Evolutionary conservation across 1,284 basidiomycete genomes (phyloP).

Genomic region (Cystobasidium pallidum): DNA sequence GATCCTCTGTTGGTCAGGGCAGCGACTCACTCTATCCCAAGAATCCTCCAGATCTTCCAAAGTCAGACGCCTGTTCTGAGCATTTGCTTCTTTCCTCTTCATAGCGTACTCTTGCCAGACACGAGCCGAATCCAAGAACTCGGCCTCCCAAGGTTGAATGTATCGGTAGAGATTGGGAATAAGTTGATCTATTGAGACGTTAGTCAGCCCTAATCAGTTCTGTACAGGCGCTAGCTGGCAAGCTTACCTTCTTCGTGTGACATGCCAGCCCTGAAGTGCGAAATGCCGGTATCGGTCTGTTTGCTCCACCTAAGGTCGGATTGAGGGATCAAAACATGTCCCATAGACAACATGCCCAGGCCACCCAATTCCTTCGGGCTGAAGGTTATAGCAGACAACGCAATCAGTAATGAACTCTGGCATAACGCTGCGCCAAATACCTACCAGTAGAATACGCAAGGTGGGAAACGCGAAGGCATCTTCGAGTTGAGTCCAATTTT

Average conservation of each 20-base stretch:
- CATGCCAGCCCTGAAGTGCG: conserved; percentile 80
- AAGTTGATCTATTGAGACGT: conserved; percentile 62
- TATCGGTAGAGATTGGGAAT: conserved; percentile 98
- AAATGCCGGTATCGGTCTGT: conserved; percentile 85
- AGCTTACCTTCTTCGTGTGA: conserved; percentile 58
- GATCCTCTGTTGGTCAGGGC: too few species aligned
- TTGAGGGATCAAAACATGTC: conserved; percentile 96
- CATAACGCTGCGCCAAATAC: conserved; percentile 1
- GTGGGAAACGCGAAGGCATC: conserved; percentile 99
- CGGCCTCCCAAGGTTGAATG: conserved; percentile 97
- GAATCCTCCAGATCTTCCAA: conserved; percentile 56
- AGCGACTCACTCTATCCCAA: conserved; percentile 65
- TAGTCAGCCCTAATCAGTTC: conserved; percentile 61
- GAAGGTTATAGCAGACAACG: conserved; percentile 54
- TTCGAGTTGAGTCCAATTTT: conserved; percentile 74
- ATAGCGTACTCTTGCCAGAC: conserved; percentile 99
- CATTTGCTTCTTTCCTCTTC: conserved; percentile 98
- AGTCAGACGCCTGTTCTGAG: conserved; percentile 80
- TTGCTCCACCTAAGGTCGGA: conserved; percentile 97
- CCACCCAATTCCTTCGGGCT: conserved; percentile 78
- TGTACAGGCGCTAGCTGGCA: conserved; percentile 17
- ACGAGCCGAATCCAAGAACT: conserved; percentile 95
- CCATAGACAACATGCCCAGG: conserved; percentile 99
- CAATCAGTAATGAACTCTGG: conserved; percentile 22
- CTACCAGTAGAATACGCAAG: conserved; percentile 55